phyloP scores from a whole-genome alignment of 257 asterid species.

The Ilex asprella region DNA sequence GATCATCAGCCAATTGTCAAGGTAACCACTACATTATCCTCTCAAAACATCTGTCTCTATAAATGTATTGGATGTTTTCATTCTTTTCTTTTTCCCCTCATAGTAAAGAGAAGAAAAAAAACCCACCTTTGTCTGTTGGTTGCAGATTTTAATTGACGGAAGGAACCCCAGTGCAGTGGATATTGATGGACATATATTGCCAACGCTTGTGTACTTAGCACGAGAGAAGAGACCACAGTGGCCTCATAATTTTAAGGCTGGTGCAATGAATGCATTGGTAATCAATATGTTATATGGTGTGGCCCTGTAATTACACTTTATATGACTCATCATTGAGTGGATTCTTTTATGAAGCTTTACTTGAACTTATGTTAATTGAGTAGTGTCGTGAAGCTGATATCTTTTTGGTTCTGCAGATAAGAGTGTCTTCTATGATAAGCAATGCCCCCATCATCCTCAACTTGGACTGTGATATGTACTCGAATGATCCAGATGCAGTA shows the following conservation, averaged over 20 bases:
- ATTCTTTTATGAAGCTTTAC: no score
- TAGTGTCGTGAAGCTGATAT: not conserved
- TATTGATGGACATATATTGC: conserved; percentile 32
- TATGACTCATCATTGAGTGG: no score
- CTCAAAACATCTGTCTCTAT: not conserved
- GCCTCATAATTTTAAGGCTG: conserved; percentile 61
- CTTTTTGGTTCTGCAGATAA: conserved; percentile 34
- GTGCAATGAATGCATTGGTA: conserved; percentile 64
- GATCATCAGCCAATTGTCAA: conserved; percentile 77
- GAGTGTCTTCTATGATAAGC: conserved; percentile 72
- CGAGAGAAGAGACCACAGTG: conserved; percentile 43
- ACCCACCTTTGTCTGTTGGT: not conserved
- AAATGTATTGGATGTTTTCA: not conserved
- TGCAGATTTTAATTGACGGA: conserved; percentile 40
- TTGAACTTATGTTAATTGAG: not conserved
- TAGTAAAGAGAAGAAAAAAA: not conserved
- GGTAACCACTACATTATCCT: conserved; percentile 19
- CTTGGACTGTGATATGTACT: conserved; percentile 89
- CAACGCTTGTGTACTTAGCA: conserved; percentile 48
- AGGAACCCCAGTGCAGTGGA: conserved; percentile 26
- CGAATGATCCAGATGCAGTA: conserved; percentile 62
- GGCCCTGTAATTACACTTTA: no score
- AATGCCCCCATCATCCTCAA: conserved; percentile 79
- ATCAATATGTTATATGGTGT: not conserved
- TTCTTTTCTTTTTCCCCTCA: not conserved